phyloP scores from a whole-genome alignment of 2,329 filamentous ascomycete genomes.

The Lachnellula cervina region DNA sequence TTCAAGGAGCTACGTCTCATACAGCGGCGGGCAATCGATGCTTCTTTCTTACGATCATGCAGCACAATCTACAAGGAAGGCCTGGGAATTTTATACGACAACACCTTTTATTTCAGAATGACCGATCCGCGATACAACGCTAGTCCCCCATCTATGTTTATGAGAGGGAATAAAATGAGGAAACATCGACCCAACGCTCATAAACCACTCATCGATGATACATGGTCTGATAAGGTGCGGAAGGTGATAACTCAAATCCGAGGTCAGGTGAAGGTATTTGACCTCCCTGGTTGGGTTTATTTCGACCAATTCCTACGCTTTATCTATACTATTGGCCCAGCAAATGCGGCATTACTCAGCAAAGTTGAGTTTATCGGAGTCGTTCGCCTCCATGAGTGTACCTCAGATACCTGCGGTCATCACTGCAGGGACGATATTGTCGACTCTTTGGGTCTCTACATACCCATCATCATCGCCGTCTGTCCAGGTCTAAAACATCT shows the following conservation, averaged over 20 bases:
- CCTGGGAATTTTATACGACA: background rate
- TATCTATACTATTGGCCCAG: slow-evolving; percentile 8
- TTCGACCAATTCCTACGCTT: slow-evolving; percentile 13
- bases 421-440: background rate
- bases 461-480: background rate
- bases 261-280: background rate
- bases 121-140: background rate
- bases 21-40: background rate
- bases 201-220: background rate
- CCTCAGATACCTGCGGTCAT: background rate
- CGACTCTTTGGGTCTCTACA: background rate
- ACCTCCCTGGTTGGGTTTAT: slow-evolving; percentile 8
- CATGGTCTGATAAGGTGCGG: background rate
- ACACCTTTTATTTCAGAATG: slow-evolving; percentile 1
- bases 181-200: background rate
- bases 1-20: background rate
- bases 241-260: background rate
- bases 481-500: background rate
- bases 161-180: background rate
- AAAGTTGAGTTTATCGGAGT: background rate
- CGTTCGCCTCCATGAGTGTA: background rate
- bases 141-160: background rate
- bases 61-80: background rate
- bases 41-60: background rate
- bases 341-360: slow-evolving; percentile 5